Conservation (phyloP, 805 yeast species). For the Myxozyma nipponensis region DNA sequence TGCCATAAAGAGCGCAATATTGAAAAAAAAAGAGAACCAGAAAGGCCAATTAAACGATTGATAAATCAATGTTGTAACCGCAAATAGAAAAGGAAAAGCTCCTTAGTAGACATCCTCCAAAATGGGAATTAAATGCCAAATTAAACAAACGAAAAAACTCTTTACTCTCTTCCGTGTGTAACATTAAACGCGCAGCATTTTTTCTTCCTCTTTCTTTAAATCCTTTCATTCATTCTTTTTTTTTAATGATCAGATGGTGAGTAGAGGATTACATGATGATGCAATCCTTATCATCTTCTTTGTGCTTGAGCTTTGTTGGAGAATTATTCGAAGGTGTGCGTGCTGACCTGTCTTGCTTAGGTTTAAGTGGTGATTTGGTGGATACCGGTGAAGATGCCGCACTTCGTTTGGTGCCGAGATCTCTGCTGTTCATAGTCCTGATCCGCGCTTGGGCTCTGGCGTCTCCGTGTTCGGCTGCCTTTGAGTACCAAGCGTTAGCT, state of each 20-base stretch:
- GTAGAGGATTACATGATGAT: conserved; percentile 30
- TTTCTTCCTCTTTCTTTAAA: not conserved
- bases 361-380: conserved; percentile 26
- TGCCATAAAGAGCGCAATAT: too few species aligned
- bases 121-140: too few species aligned
- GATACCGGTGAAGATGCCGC: not conserved
- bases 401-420: not conserved
- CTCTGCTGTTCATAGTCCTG: conserved; percentile 6
- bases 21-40: too few species aligned
- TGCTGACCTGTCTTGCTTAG: conserved; percentile 19
- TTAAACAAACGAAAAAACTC: too few species aligned
- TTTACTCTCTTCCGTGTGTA: too few species aligned
- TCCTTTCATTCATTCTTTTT: not conserved
- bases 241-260: not conserved
- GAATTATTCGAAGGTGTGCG: conserved; percentile 20
- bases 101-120: too few species aligned
- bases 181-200: too few species aligned
- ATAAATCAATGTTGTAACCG: too few species aligned
- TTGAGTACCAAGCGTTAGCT: conserved; percentile 70
- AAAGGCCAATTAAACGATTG: too few species aligned
- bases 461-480: conserved; percentile 64
- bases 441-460: conserved; percentile 45
- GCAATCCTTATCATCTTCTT: conserved; percentile 34
- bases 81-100: too few species aligned
- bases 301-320: conserved; percentile 2